A percentile compares a stretch with the other conserved stretches of the same genome.
Conservation (phyloP, 169 alveolate species). For the Eimeria mitis region DNA sequence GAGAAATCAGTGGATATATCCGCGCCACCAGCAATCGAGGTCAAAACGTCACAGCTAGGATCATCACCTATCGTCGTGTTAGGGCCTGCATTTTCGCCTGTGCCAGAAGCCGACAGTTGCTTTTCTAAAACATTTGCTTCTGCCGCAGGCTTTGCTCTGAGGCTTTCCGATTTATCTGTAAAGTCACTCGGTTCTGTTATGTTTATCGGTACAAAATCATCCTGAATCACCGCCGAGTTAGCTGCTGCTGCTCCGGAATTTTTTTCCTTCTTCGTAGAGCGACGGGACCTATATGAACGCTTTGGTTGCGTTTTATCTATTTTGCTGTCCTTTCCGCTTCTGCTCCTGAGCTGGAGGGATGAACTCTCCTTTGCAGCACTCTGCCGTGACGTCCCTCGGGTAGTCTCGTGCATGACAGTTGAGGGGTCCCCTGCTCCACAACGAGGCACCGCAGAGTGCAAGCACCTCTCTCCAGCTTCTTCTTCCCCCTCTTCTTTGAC, state of each 20-base stretch:
- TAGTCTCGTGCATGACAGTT: not conserved
- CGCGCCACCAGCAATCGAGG: not conserved
- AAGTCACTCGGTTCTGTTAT: not conserved
- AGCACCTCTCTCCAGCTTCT: not conserved
- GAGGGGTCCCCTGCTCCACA: not conserved
- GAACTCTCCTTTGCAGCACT: not conserved
- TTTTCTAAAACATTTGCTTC: not conserved
- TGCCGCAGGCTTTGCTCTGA: not conserved
- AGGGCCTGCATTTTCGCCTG: not conserved
- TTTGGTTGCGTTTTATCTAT: not conserved
- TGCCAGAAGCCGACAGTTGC: slow-evolving; percentile 13
- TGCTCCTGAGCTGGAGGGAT: not conserved
- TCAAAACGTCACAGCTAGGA: slow-evolving; percentile 16
- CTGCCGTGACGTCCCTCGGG: not conserved
- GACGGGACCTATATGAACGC: not conserved
- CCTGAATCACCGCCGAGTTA: not conserved
- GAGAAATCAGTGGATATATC: not conserved
- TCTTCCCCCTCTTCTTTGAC: not conserved
- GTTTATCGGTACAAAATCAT: not conserved
- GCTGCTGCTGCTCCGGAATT: not conserved
- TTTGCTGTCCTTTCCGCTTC: not conserved
- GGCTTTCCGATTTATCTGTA: not conserved
- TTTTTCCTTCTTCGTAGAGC: not conserved
- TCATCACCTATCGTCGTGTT: not conserved
- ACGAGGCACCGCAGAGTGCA: not conserved